phyloP scores from a whole-genome alignment of 495 filamentous ascomycete species.

The Tuber borchii region DNA sequence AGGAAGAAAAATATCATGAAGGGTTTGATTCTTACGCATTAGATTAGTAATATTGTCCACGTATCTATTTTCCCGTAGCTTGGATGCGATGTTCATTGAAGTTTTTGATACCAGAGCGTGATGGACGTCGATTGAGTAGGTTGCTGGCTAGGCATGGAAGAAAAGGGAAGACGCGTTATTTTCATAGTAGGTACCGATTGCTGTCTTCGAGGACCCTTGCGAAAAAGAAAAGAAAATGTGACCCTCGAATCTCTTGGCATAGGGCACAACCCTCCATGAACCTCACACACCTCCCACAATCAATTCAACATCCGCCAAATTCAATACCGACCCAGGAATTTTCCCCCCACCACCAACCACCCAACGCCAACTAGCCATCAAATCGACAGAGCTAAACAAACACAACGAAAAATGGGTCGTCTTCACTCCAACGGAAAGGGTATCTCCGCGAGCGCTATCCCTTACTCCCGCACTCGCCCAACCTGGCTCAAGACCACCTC shows the following conservation, averaged over 20 bases:
- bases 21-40: neutral
- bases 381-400: conserved; percentile 10
- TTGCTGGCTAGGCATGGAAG: neutral
- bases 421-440: conserved; percentile 99
- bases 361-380: conserved; percentile 42
- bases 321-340: conserved; percentile 21
- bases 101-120: neutral
- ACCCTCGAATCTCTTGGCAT: neutral
- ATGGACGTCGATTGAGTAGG: neutral
- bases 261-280: neutral
- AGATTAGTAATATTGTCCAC: neutral
- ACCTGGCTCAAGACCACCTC: conserved; percentile 57
- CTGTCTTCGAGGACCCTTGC: neutral
- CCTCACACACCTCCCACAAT: neutral
- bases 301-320: conserved; percentile 29
- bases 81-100: neutral
- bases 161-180: neutral
- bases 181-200: neutral
- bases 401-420: conserved; percentile 71
- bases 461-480: conserved; percentile 87
- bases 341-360: conserved; percentile 28
- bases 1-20: neutral
- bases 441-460: conserved; percentile 87
- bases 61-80: neutral
- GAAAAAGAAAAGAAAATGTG: neutral